Conservation (phyloP, 139 green algal species). For the Volvox reticuliferus region DNA sequence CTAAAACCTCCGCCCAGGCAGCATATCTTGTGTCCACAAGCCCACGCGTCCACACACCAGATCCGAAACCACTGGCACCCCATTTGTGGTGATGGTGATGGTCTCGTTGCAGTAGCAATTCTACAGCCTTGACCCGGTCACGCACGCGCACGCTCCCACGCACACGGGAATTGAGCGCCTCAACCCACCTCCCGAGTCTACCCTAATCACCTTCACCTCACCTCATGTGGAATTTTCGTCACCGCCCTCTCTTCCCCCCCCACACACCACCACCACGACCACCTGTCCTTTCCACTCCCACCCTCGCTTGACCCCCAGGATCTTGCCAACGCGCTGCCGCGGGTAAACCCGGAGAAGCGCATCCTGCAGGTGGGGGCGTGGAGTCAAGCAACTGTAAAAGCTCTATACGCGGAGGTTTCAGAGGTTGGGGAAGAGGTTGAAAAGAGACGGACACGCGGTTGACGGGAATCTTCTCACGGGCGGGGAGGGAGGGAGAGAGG, state of each 20-base stretch:
- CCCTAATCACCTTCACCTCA: not conserved
- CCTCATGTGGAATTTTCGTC: not conserved
- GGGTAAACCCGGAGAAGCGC: constrained; percentile 34
- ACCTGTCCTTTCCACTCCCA: not conserved
- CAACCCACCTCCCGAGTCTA: not conserved
- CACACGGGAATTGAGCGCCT: not conserved
- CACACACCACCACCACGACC: too few species aligned
- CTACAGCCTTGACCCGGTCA: too few species aligned
- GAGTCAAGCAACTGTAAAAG: too few species aligned
- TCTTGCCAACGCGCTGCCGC: not conserved
- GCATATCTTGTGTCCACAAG: not conserved
- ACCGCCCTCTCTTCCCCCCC: not conserved
- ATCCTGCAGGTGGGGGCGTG: constrained; percentile 1
- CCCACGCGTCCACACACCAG: not conserved
- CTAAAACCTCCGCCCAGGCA: not conserved
- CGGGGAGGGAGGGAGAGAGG: not conserved
- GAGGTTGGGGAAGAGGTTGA: not conserved
- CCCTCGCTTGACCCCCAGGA: not conserved
- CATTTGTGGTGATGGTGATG: too few species aligned
- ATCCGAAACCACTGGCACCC: too few species aligned
- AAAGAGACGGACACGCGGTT: too few species aligned
- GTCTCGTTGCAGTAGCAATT: too few species aligned
- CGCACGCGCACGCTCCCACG: too few species aligned
- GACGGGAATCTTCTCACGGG: not conserved
- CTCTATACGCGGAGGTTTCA: not conserved